Conservation (phyloP, 208 protist genomes). For the Acanthamoeba triangularis region DNA sequence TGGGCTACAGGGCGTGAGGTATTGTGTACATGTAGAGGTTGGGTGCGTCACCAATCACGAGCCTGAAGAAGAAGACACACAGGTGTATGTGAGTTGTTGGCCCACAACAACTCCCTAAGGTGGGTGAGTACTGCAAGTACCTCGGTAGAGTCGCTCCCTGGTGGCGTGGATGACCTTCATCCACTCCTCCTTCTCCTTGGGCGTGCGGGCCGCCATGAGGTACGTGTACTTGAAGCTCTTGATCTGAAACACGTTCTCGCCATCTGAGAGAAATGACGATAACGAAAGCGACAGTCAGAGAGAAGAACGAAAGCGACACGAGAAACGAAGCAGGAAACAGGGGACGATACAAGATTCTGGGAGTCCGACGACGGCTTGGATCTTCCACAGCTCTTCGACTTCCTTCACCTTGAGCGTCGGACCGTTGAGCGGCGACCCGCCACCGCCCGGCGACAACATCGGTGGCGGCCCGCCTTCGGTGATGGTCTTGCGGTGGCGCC, state of each 20-base stretch:
- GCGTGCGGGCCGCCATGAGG: constrained; percentile 1
- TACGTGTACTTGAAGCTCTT: constrained; percentile 69
- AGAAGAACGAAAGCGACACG: background rate
- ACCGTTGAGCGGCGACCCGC: background rate
- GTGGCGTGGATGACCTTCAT: constrained; percentile 52
- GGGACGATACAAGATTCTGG: background rate
- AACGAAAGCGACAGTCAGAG: too few species aligned
- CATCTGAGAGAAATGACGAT: background rate
- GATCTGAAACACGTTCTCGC: constrained; percentile 48
- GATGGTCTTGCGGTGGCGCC: background rate
- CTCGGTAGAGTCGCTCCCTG: constrained; percentile 49
- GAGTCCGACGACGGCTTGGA: constrained; percentile 21
- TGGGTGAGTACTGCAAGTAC: background rate
- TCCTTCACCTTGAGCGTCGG: constrained; percentile 40
- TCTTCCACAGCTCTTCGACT: constrained; percentile 64
- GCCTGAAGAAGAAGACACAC: background rate
- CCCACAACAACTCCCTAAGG: background rate
- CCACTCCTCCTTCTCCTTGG: constrained; percentile 52
- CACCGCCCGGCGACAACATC: background rate
- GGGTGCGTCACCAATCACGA: background rate
- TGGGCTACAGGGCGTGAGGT: too few species aligned
- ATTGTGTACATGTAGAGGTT: too few species aligned
- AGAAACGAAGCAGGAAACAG: background rate
- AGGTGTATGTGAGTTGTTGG: too few species aligned
- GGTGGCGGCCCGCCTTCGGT: background rate